Evolutionary conservation across 495 filamentous ascomycete genomes (phyloP), one percentile per base, ranked within the genome.

Genomic region (Choiromyces venosus): DNA sequence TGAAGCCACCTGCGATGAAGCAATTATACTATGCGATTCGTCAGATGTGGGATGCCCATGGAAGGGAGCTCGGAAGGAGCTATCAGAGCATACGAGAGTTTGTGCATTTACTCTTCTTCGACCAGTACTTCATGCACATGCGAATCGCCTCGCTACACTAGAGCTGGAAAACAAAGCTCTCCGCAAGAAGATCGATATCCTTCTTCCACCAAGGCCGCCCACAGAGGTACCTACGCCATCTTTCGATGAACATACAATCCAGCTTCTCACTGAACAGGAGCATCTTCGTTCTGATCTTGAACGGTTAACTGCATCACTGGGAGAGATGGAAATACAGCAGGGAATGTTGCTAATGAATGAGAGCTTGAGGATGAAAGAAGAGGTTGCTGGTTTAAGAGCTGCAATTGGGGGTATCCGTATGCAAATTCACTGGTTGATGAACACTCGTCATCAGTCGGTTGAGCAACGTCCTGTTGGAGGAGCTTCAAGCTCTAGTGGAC

Each of bases 331-430:
- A 73, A 87, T 87, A 16, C 86, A 88, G 35, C 87, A 88, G 37
- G 89, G 85, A 79, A 89, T 91, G 89, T 85, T 89, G 70, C 84
- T 89, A 68, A 86, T 92, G 84, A 91, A 89, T 79, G 90, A 91
- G 81, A 88, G 84, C 52, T 83, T 91, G 38, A 87, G 89, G 9
- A 84, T 86, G 66, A 88, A 90, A 71, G 90, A 92, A 76, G 89
- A 92, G 72, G 86, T 91, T 82, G 86, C 88, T 1, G 88, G 89
- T 70, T 87, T 87, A 0, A 89, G 88, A 70, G 89, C 90, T 8
- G 89, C 88, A 21, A 84, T 92, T 65, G 86, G 85, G 74, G 85
- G 84, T 37, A 85, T 91, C 52, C 85, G 89, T 44, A 87, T 89
- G 85, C 90, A 92, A 76, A 83, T 92, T 19, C 89, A 91, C 70